These are phyloP conservation scores for Ciborinia camelliae DNA, from an alignment of 2,329 filamentous ascomycete species.

Conservation along the genomic window DNA sequence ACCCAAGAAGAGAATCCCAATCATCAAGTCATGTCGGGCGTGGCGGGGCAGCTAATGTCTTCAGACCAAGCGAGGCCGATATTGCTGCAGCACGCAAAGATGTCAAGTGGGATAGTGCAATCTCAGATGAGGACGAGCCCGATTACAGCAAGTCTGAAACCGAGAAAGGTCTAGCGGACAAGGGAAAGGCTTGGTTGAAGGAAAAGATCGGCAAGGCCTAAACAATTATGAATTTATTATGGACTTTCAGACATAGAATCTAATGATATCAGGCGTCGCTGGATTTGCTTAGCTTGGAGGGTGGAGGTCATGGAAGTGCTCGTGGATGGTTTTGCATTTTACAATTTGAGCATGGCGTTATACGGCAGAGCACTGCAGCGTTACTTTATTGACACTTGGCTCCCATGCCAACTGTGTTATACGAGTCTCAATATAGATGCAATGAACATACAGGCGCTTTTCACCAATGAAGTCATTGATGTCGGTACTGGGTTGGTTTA, in stretches of 20 bases:
- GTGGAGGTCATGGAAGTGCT: neutral
- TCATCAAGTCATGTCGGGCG: slow-evolving; percentile 65
- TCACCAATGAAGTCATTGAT: slow-evolving; percentile 6
- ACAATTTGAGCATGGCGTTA: neutral
- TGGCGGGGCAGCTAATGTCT: slow-evolving; percentile 72
- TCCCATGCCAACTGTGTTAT: neutral
- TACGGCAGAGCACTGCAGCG: neutral
- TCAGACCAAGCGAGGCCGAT: slow-evolving; percentile 44
- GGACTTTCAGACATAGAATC: neutral
- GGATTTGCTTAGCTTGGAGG: neutral
- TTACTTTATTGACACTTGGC: neutral
- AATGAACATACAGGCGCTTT: neutral
- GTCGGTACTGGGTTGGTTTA: neutral
- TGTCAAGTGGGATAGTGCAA: slow-evolving; percentile 29
- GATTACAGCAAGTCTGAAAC: slow-evolving; percentile 15
- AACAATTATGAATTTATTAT: neutral
- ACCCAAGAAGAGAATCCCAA: slow-evolving; percentile 51
- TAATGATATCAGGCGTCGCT: slow-evolving; percentile 10
- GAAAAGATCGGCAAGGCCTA: slow-evolving; percentile 10
- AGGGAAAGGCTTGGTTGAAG: slow-evolving; percentile 48
- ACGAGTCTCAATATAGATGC: neutral
- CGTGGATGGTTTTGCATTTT: neutral
- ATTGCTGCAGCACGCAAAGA: slow-evolving; percentile 36
- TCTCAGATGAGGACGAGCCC: slow-evolving; percentile 29
- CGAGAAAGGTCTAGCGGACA: slow-evolving; percentile 45